Evolutionary conservation across 2,329 filamentous ascomycete genomes (phyloP), one percentile per base, ranked within the genome.

Genomic region (Epichloe gansuensis): DNA sequence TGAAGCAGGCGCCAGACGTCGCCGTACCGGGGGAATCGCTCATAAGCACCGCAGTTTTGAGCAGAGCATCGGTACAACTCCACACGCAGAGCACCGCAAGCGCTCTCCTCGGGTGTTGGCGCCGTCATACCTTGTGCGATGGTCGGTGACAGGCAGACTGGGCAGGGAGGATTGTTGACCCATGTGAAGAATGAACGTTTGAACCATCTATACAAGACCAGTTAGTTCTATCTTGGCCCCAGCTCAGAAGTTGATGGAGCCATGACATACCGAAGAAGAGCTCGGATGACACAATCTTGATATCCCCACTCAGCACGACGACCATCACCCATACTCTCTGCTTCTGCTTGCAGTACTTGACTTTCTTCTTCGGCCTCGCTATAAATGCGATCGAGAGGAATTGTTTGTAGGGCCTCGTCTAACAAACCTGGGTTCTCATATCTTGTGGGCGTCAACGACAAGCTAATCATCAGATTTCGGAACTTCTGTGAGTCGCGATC

Each of bases 361-460:
- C 80, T 82, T 69, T 97, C 90, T 66, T 97, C 91, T 66, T 97
- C 89, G 50, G 93, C 93, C 65, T 96, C 89, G 58, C 84, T 79
- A 68, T 97, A 97, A 60, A 98, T 88, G 59, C 88, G 81, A 64
- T 96, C 89, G 34, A 97, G 73, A 0, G 91, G 91, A 47, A 98
- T 88, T 39, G 82, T 81, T 55, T 87, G 81, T 17, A 98, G 73
- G 4, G 91, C 93, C 67, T 97, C 91, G 65, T 98, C 93, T 50
- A 98, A 74, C 11, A 97, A 73, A 38, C 93, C 93, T 0, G 93
- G 91, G 67, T 98, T 97, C 69, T 98, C 93, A 72, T 95, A 98
- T 66, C 91, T 93, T 21, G 84, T 86, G 17, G 93, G 93, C 45
- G 89, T 95, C 54, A 86, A 77, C 15, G 91, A 95, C 21, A 97